Percentiles rank a stretch among this genome's conserved stretches.
Conservation (phyloP, 805 yeast genomes). For the Spathaspora gorwiae region DNA sequence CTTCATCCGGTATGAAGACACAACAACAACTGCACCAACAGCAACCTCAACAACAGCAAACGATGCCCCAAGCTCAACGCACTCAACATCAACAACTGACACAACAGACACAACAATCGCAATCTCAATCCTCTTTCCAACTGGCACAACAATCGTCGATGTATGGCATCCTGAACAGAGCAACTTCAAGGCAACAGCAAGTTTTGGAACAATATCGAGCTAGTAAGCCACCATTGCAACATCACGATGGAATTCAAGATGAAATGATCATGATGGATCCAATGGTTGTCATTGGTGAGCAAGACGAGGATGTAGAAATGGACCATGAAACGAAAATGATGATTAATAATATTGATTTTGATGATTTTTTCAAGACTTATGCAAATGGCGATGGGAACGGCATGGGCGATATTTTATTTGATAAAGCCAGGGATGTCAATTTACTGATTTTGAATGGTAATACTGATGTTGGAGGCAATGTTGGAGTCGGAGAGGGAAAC, state of each 20-base stretch:
- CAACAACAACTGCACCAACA: background rate
- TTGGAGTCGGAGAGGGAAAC: background rate
- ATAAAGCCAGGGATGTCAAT: background rate
- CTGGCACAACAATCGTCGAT: no score
- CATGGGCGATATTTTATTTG: no score
- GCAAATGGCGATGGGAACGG: background rate
- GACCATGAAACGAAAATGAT: background rate
- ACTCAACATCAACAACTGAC: background rate
- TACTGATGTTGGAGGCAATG: background rate
- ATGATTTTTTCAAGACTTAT: conserved; percentile 7
- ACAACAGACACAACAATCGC: background rate
- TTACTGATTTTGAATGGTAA: background rate
- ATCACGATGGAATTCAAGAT: conserved; percentile 8
- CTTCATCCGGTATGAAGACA: conserved; percentile 1
- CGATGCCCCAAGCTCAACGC: background rate
- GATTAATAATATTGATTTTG: background rate
- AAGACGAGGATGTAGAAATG: background rate
- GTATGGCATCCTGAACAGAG: background rate
- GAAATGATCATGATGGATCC: conserved; percentile 7
- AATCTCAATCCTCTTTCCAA: background rate
- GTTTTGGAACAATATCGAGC: conserved; percentile 7
- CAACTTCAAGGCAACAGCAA: background rate
- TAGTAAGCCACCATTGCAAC: conserved; percentile 5
- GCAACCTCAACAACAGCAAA: background rate
- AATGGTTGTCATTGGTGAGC: background rate